Evolutionary conservation across 352 stramenopile genomes (phyloP), one percentile per base, ranked within the genome.

Genomic region (Pythium graminicola): DNA sequence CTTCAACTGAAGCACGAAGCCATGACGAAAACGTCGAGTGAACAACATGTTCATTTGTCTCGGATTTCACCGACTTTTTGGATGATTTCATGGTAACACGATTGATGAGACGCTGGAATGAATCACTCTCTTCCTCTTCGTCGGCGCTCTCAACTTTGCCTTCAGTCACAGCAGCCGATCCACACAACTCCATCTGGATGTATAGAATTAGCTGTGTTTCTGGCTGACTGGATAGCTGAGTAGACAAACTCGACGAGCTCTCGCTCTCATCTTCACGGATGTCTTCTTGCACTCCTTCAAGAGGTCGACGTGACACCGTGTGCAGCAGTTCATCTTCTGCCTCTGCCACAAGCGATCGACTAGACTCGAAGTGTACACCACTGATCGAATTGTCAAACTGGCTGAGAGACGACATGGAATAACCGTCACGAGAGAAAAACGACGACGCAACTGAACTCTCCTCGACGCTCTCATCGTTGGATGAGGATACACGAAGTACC

Each of bases 101-200:
- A 23, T 61, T 67, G 57, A 67, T 84, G 53, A 51, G 82, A 64
- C 43, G 78, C 52, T 67, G 59, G 27, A 67, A 67, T 13, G 59
- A 67, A 39, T 67, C 59, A 23, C 32, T 40, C 5, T 67, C 59
- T 17, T 54, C 31, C 8, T 60, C 57, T 23, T 81, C 56, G 13
- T 73, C 39, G 22, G 46, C 47, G 5, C 24, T 31, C 5, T 67
- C 64, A 36, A 51, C 38, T 41, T 46, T 19, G 47, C 48, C 49
- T 8, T 63, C 69, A 9, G 22, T 24, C 20, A 42, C 13, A 5
- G 42, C 59, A 2, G 59, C 47, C 13, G 59, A 67, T 7, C 77
- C 71, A 42, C 73, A 87, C 17, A 86, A 23, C 50, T 86, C 76
- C 76, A 89, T 89, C 55, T 92, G 81, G 44, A 92, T 92, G 52